Conservation (phyloP, 306 rosid genomes). For the Carpinus fangiana region DNA sequence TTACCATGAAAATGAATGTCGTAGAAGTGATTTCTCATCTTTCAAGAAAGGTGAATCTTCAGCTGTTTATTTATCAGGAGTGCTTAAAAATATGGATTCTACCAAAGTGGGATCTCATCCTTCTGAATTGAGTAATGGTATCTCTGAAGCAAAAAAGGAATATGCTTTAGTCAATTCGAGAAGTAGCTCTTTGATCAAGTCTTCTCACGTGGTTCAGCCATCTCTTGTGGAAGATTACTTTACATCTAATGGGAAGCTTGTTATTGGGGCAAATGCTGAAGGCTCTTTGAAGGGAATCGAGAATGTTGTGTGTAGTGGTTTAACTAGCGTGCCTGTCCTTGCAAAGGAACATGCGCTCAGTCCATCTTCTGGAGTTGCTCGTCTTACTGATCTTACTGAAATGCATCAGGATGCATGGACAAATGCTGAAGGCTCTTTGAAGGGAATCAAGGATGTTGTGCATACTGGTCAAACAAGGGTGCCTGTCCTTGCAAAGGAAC, state of each 20-base stretch:
- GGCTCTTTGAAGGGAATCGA: slow-evolving; percentile 29
- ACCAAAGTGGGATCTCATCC: slow-evolving; percentile 29
- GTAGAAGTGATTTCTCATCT: slow-evolving; percentile 38
- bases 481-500: slow-evolving; percentile 23
- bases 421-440: slow-evolving; percentile 23
- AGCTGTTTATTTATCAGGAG: slow-evolving; percentile 35
- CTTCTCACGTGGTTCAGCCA: slow-evolving; percentile 24
- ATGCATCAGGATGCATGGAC: background rate
- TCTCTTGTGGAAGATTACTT: slow-evolving; percentile 24
- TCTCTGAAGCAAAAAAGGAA: slow-evolving; percentile 29
- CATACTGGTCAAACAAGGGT: slow-evolving; percentile 22
- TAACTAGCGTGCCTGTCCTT: slow-evolving; percentile 26
- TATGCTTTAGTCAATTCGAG: slow-evolving; percentile 30
- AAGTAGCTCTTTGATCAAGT: slow-evolving; percentile 27
- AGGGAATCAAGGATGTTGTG: slow-evolving; percentile 28
- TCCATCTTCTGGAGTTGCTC: slow-evolving; percentile 32
- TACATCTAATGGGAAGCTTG: slow-evolving; percentile 19
- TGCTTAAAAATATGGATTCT: slow-evolving; percentile 26
- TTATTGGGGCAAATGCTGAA: slow-evolving; percentile 17
- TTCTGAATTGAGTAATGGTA: slow-evolving; percentile 20
- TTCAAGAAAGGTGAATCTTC: slow-evolving; percentile 30
- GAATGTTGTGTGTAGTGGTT: slow-evolving; percentile 21
- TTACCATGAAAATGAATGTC: slow-evolving; percentile 9
- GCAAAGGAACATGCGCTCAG: slow-evolving; percentile 18
- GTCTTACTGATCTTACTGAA: slow-evolving; percentile 24